Evolutionary conservation across 257 asterid genomes (phyloP).

Genomic region (Ocimum tenuiflorum): DNA sequence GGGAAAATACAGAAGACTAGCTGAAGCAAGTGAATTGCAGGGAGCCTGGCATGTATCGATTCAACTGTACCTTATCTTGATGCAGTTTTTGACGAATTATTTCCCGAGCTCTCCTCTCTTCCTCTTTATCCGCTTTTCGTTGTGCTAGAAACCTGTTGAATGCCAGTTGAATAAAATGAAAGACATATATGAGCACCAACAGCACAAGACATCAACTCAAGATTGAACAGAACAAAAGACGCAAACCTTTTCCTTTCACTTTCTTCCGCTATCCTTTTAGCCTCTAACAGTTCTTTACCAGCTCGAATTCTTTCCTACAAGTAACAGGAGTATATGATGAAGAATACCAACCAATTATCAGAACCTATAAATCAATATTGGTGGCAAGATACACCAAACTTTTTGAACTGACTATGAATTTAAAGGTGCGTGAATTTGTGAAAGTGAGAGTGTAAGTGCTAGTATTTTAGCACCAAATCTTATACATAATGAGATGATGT

Average conservation of each 20-base stretch:
- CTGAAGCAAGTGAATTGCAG: neutral
- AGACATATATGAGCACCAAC: conserved; percentile 4
- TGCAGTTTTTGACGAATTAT: conserved; percentile 55
- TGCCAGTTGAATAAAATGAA: neutral
- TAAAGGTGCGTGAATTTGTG: neutral
- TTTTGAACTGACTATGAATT: neutral
- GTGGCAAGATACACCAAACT: neutral
- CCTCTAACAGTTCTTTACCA: conserved; percentile 43
- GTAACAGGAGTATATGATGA: neutral
- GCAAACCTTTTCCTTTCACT: conserved; percentile 55
- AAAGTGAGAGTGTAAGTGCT: neutral
- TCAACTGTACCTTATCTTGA: conserved; percentile 60
- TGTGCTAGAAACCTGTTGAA: conserved; percentile 45
- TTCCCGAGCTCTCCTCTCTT: conserved; percentile 57
- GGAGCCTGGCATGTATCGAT: neutral
- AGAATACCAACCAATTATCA: neutral
- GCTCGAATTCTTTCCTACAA: conserved; percentile 54
- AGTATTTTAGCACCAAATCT: neutral
- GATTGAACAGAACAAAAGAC: neutral
- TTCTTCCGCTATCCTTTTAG: conserved; percentile 54
- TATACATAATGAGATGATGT: neutral
- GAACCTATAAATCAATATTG: neutral
- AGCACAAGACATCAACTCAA: neutral
- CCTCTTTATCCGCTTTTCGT: conserved; percentile 51
- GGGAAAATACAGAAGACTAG: neutral